Evolutionary conservation across 2,329 filamentous ascomycete genomes (phyloP), one percentile per base, ranked within the genome.

Genomic region (Trichoderma koningii): DNA sequence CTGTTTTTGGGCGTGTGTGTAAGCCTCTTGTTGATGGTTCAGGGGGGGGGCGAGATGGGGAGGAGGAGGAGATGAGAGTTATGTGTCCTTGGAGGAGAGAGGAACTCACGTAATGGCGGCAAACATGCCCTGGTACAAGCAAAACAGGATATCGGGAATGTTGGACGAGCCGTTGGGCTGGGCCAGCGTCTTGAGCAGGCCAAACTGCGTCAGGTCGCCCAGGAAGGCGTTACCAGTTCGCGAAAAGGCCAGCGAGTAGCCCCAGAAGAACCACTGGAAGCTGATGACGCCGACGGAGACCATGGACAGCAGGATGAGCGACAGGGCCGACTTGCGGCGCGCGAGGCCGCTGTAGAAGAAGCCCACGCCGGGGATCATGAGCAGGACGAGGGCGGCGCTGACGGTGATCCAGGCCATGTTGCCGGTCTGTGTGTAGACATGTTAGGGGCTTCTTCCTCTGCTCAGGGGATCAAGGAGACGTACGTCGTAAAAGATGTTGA

Each of bases 181-280:
- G 45, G 80, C 93, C 26, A 96, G 81, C 9, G 93, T 91, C 75
- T 91, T 85, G 78, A 84, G 90, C 71, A 96, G 85, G 41, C 91
- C 93, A 72, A 96, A 89, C 82, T 96, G 93, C 70, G 85, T 82
- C 55, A 96, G 82, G 69, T 93, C 85, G 52, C 92, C 92, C 67
- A 96, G 89, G 80, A 87, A 96, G 69, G 83, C 83, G 70, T 89
- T 90, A 65, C 91, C 91, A 23, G 86, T 86, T 77, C 93, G 91
- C 7, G 91, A 93, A 78, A 96, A 96, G 68, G 91, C 85, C 60
- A 96, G 81, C 12, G 90, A 94, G 77, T 94, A 96, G 55, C 92
- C 92, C 92, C 92, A 96, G 82, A 96, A 94, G 82, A 96, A 96
- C 92, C 93, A 97, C 75, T 96, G 92, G 79, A 96, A 96, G 56